These are phyloP conservation scores for Canariomyces notabilis DNA, from an alignment of 2,329 filamentous ascomycete species.

Conservation along the genomic window DNA sequence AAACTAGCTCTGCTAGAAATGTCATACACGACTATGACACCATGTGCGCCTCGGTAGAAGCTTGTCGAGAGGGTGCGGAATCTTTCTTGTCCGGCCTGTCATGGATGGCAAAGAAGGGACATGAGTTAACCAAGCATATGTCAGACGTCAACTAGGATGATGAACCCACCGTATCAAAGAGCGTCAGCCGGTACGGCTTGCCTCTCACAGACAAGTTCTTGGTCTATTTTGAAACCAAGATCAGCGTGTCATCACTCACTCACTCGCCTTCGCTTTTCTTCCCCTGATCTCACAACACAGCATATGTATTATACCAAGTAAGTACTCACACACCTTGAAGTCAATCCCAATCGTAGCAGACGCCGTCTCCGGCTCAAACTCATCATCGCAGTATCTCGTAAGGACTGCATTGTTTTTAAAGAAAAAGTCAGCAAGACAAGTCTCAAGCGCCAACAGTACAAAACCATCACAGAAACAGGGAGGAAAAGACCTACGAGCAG, in stretches of 20 bases:
- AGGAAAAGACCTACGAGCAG: slow-evolving; percentile 40
- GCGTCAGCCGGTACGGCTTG: slow-evolving; percentile 46
- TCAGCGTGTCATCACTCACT: background rate
- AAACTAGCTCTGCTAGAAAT: slow-evolving; percentile 46
- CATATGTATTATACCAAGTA: background rate
- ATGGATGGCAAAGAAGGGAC: background rate
- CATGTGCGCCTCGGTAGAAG: slow-evolving; percentile 48
- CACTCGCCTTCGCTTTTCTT: background rate
- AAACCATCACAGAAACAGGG: background rate
- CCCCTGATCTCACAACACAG: background rate
- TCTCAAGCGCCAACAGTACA: background rate
- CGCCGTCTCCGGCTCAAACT: slow-evolving; percentile 51
- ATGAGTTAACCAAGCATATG: background rate
- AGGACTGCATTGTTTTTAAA: slow-evolving; percentile 36
- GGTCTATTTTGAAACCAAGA: slow-evolving; percentile 32
- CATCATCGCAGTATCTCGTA: slow-evolving; percentile 51
- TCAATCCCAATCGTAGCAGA: slow-evolving; percentile 54
- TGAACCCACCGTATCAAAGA: slow-evolving; percentile 45
- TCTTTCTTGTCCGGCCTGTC: slow-evolving; percentile 42
- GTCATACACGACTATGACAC: slow-evolving; percentile 47
- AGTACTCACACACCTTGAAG: slow-evolving; percentile 40
- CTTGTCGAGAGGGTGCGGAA: slow-evolving; percentile 47
- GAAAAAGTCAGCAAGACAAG: background rate
- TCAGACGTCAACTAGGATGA: background rate
- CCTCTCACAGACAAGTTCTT: slow-evolving; percentile 50